These are phyloP conservation scores for Sclerotiophoma versabilis DNA, from an alignment of 2,329 filamentous ascomycete genomes.

Conservation along the genomic window DNA sequence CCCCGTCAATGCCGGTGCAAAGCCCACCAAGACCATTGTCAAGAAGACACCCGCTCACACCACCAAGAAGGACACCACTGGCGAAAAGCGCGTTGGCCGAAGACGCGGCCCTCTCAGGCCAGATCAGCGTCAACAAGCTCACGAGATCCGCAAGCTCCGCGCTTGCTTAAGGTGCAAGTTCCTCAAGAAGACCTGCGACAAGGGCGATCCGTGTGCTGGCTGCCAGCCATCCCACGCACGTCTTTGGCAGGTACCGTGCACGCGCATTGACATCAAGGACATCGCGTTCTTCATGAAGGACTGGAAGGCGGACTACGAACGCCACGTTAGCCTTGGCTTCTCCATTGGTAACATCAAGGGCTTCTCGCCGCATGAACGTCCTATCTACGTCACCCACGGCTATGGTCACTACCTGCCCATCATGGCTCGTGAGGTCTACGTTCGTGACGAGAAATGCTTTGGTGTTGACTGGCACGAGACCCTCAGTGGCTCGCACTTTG, in stretches of 20 bases:
- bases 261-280: slow-evolving; percentile 97
- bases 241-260: slow-evolving; percentile 97
- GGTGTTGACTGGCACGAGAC: slow-evolving; percentile 93
- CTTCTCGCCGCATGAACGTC: slow-evolving; percentile 67
- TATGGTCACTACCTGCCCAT: slow-evolving; percentile 94
- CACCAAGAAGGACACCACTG: slow-evolving; percentile 76
- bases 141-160: slow-evolving; percentile 93
- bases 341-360: slow-evolving; percentile 96
- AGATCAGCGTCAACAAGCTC: slow-evolving; percentile 94
- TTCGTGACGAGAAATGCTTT: slow-evolving; percentile 91
- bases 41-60: slow-evolving; percentile 72
- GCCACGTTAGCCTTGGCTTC: slow-evolving; percentile 84
- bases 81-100: slow-evolving; percentile 92
- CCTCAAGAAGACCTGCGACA: slow-evolving; percentile 98
- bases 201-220: slow-evolving; percentile 92
- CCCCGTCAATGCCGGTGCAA: slow-evolving; percentile 56
- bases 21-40: slow-evolving; percentile 83
- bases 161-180: slow-evolving; percentile 97
- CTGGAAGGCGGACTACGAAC: slow-evolving; percentile 96
- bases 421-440: slow-evolving; percentile 91
- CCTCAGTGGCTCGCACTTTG: slow-evolving; percentile 77
- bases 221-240: slow-evolving; percentile 95
- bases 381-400: slow-evolving; percentile 93
- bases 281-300: slow-evolving; percentile 99
- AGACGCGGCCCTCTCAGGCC: slow-evolving; percentile 88